phyloP scores from a whole-genome alignment of 1,284 basidiomycete species.

The Apiotrichum domesticum region DNA sequence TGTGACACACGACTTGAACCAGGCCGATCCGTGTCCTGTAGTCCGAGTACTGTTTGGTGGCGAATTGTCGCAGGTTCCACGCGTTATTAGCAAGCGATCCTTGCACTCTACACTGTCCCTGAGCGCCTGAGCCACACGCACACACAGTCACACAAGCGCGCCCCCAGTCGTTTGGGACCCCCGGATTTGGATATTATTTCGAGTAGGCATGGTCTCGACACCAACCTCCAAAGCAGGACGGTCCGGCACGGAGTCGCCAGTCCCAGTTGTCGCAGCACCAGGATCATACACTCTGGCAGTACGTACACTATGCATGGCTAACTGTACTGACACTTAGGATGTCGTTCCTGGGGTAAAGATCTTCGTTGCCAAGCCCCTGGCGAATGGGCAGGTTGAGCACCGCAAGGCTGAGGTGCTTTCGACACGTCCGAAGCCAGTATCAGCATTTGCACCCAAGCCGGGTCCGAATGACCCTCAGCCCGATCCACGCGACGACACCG shows the following conservation, averaged over 20 bases:
- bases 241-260: conserved; percentile 35
- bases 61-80: neutral
- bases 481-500: conserved; percentile 60
- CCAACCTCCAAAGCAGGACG: conserved; percentile 32
- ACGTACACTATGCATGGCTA: conserved; percentile 29
- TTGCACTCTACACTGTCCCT: neutral
- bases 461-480: conserved; percentile 50
- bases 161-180: neutral
- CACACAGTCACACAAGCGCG: too few relatives aligned
- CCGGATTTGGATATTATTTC: neutral
- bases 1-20: conserved; percentile 2
- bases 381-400: conserved; percentile 70
- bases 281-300: conserved; percentile 70
- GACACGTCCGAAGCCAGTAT: conserved; percentile 67
- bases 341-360: conserved; percentile 89
- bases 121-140: neutral
- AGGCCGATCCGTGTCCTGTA: conserved; percentile 5
- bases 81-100: too few relatives aligned
- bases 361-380: conserved; percentile 71
- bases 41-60: conserved; percentile 6
- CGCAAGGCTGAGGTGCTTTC: conserved; percentile 89
- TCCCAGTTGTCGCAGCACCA: conserved; percentile 57
- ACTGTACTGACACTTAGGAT: conserved; percentile 52
- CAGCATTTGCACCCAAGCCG: conserved; percentile 55
- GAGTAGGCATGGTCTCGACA: conserved; percentile 31